phyloP scores from a whole-genome alignment of 2,329 filamentous ascomycete genomes.

The Fusarium sp. region DNA sequence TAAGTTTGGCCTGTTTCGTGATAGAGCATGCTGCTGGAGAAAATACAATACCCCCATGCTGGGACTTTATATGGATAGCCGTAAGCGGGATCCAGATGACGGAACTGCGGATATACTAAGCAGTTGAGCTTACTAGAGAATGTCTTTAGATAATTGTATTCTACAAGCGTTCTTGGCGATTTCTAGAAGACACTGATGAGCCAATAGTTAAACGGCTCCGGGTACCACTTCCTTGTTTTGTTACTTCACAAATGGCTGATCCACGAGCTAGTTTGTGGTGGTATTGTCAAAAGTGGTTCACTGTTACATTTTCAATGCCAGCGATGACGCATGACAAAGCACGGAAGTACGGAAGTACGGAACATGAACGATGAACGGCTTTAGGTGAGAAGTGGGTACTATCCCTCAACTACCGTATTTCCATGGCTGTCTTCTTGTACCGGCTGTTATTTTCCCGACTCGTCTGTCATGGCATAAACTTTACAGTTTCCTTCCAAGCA shows the following conservation, averaged over 20 bases:
- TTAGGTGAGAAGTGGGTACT: background rate
- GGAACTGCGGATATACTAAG: slow-evolving; percentile 2
- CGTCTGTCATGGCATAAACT: no score
- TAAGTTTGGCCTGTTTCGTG: no score
- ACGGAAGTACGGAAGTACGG: background rate
- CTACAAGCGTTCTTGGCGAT: background rate
- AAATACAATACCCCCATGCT: background rate
- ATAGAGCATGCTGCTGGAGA: background rate
- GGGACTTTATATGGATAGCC: background rate
- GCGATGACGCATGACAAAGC: background rate
- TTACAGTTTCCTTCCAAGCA: no score
- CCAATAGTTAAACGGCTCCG: background rate
- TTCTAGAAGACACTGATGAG: background rate
- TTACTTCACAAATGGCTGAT: background rate
- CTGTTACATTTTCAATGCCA: background rate
- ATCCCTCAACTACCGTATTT: background rate
- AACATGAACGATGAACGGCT: background rate
- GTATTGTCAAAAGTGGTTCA: background rate
- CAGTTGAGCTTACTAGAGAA: no score
- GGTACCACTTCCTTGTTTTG: background rate
- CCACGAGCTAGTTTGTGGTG: background rate
- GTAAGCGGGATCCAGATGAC: background rate
- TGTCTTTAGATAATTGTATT: background rate
- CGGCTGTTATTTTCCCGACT: no score
- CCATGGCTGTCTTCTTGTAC: no score